A percentile compares a stretch with the other conserved stretches of the same genome.
These are phyloP conservation scores for Lactarius psammicola DNA, from an alignment of 768 basidiomycete species.

Conservation along the genomic window DNA sequence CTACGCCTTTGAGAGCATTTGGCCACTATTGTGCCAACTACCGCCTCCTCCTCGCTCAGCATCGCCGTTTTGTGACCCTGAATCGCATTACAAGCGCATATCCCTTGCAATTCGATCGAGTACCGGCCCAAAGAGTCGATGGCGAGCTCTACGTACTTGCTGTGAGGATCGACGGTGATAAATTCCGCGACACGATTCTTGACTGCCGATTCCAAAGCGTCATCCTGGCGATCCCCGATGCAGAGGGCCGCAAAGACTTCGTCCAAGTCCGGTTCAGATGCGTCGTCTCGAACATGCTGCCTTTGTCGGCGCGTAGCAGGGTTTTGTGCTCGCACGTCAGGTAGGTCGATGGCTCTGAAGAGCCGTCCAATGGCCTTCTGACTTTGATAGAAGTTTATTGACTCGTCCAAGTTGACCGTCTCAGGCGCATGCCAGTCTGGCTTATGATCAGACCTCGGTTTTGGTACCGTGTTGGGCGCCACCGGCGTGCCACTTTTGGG, in stretches of 20 bases:
- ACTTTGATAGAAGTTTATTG: conserved; percentile 49
- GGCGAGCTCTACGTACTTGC: conserved; percentile 13
- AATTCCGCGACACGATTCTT: conserved; percentile 30
- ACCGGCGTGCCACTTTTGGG: conserved; percentile 49
- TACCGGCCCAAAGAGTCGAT: conserved; percentile 39
- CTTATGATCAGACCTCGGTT: conserved; percentile 36
- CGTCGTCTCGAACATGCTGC: conserved; percentile 29
- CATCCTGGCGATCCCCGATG: conserved; percentile 7
- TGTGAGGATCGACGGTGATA: conserved; percentile 24
- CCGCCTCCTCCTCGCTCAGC: conserved; percentile 61
- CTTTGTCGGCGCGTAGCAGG: conserved; percentile 30
- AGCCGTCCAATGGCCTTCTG: conserved; percentile 56
- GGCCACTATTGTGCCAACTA: conserved; percentile 64
- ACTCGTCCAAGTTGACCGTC: conserved; percentile 38
- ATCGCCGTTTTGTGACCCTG: conserved; percentile 38
- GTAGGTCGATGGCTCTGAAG: conserved; percentile 60
- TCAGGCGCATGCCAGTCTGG: conserved; percentile 73
- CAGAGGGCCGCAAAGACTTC: conserved; percentile 24
- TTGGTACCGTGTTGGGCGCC: conserved; percentile 41
- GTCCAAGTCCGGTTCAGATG: conserved; percentile 34
- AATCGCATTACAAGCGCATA: conserved; percentile 49
- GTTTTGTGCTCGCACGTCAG: conserved; percentile 32
- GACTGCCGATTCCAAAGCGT: conserved; percentile 25
- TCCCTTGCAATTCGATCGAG: conserved; percentile 45
- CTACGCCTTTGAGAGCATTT: conserved; percentile 57